These are phyloP conservation scores for Cladophialophora carrionii DNA, from an alignment of 2,329 filamentous ascomycete genomes.

Conservation along the genomic window DNA sequence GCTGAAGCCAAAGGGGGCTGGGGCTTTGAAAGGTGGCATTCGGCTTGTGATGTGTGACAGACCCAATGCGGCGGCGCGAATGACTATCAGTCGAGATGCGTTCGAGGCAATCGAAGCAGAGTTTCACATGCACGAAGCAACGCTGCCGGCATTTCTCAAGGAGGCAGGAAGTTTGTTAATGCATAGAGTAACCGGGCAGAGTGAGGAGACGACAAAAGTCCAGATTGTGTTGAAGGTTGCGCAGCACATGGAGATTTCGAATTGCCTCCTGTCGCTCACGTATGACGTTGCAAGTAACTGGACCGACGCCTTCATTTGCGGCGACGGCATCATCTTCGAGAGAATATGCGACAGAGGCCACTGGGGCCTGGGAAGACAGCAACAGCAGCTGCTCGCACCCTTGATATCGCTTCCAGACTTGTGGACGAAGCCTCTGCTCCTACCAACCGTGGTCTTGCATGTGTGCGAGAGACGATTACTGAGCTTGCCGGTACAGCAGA, in stretches of 20 bases:
- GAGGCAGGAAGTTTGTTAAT: neutral
- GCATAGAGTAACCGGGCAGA: neutral
- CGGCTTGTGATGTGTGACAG: neutral
- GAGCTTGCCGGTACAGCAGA: neutral
- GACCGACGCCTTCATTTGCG: slow-evolving; percentile 67
- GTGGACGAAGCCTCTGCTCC: neutral
- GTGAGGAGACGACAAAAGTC: neutral
- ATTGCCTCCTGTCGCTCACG: slow-evolving; percentile 33
- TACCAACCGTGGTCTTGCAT: neutral
- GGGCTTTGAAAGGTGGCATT: neutral
- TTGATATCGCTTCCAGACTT: neutral
- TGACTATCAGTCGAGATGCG: neutral
- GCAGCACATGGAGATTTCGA: neutral
- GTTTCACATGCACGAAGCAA: neutral
- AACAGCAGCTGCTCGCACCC: neutral
- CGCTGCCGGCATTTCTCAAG: neutral
- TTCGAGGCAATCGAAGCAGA: neutral
- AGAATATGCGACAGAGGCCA: neutral
- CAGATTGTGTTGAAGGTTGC: neutral
- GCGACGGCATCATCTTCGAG: slow-evolving; percentile 73
- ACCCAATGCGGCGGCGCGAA: neutral
- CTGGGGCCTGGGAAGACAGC: neutral
- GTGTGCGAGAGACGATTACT: neutral
- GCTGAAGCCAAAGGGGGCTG: neutral
- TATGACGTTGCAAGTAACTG: slow-evolving; percentile 46